phyloP scores from a whole-genome alignment of 2,329 filamentous ascomycete species.

The Sporothrix variecibatus region DNA sequence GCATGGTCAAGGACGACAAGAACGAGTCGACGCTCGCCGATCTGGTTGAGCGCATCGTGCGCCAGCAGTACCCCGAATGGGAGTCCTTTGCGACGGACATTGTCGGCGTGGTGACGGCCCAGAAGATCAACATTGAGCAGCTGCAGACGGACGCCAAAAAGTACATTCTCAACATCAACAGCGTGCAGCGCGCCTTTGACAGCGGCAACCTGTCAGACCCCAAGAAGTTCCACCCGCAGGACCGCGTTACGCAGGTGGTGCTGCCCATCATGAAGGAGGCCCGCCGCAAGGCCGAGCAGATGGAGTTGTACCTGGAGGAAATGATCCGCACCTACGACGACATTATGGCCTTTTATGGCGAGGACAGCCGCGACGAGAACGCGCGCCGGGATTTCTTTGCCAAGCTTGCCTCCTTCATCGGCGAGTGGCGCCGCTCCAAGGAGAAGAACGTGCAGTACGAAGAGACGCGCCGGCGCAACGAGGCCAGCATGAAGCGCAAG shows the following conservation, averaged over 20 bases:
- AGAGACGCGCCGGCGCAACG: constrained; percentile 80
- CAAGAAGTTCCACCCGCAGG: constrained; percentile 97
- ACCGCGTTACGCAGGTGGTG: constrained; percentile 88
- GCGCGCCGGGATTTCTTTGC: constrained; percentile 93
- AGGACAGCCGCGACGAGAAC: constrained; percentile 88
- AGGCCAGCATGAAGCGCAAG: constrained; percentile 91
- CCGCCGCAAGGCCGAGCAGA: constrained; percentile 90
- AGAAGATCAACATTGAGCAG: constrained; percentile 95
- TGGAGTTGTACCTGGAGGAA: constrained; percentile 89
- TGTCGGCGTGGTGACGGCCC: constrained; percentile 69
- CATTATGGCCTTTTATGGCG: constrained; percentile 95
- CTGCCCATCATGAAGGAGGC: constrained; percentile 97
- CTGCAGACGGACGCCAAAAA: constrained; percentile 82
- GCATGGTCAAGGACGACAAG: constrained; percentile 99
- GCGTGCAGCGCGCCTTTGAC: constrained; percentile 89
- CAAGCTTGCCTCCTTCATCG: constrained; percentile 86
- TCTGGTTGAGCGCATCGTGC: constrained; percentile 92
- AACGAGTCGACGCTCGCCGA: constrained; percentile 96
- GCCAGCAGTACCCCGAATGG: constrained; percentile 95
- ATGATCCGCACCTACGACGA: constrained; percentile 91
- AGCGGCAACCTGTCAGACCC: constrained; percentile 92
- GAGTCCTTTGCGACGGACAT: constrained; percentile 88
- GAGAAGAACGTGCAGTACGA: constrained; percentile 88
- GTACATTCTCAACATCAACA: constrained; percentile 94
- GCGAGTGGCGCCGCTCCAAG: constrained; percentile 93